Evolutionary conservation across 306 rosid species (phyloP).

Genomic region (barrel medic (Medicago truncatula)): MtrunA17r5.0-ANR NC_053048.1:31332001-31332500

Average conservation of each 20-base stretch:
- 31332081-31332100: slow-evolving; percentile 19
- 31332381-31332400: slow-evolving; percentile 46
- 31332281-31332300: slow-evolving; percentile 79
- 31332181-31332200: slow-evolving; percentile 93
- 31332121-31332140: slow-evolving; percentile 18
- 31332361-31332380: slow-evolving; percentile 48
- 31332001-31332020: neutral
- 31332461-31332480: slow-evolving; percentile 53
- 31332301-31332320: slow-evolving; percentile 92
- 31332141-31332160: slow-evolving; percentile 36
- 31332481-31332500: slow-evolving; percentile 51
- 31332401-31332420: slow-evolving; percentile 42
- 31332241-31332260: slow-evolving; percentile 94
- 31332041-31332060: slow-evolving; percentile 32
- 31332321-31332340: slow-evolving; percentile 88
- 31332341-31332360: slow-evolving; percentile 62
- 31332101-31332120: slow-evolving; percentile 12
- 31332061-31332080: slow-evolving; percentile 35
- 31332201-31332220: slow-evolving; percentile 89
- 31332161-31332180: slow-evolving; percentile 93
- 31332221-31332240: slow-evolving; percentile 90
- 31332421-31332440: slow-evolving; percentile 47
- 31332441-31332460: slow-evolving; percentile 53
- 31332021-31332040: neutral
- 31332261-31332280: slow-evolving; percentile 91